Conservation (phyloP, 2,329 filamentous ascomycete genomes). For the Fusarium sp. region DNA sequence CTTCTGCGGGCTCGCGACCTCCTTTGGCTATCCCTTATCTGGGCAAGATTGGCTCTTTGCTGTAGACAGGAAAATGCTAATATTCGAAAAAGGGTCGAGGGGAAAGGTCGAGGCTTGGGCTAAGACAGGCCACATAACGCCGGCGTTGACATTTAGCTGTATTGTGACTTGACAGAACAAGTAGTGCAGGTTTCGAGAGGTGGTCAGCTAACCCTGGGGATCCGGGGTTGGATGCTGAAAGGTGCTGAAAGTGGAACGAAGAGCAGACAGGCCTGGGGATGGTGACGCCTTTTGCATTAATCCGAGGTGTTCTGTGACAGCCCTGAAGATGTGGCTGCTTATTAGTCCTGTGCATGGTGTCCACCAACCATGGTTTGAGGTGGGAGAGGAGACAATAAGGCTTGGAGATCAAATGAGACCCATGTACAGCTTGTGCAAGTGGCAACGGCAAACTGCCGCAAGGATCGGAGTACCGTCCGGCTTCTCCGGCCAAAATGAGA, state of each 20-base stretch:
- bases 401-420: neutral
- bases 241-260: neutral
- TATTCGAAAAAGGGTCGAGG: slow-evolving; percentile 28
- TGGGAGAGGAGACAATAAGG: neutral
- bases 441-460: neutral
- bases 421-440: neutral
- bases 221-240: neutral
- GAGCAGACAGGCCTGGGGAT: neutral
- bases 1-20: slow-evolving; percentile 75
- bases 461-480: neutral
- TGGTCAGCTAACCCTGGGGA: neutral
- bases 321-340: neutral
- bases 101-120: slow-evolving; percentile 3
- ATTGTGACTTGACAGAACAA: slow-evolving; percentile 31
- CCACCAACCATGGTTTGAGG: neutral
- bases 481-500: neutral
- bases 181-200: slow-evolving; percentile 3
- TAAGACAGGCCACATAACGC: slow-evolving; percentile 40
- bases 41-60: slow-evolving; percentile 55
- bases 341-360: neutral
- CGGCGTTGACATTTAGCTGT: slow-evolving; percentile 46
- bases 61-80: slow-evolving; percentile 30
- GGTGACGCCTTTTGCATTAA: neutral
- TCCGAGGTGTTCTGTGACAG: neutral
- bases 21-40: slow-evolving; percentile 78